A percentile compares a stretch with the other conserved stretches of the same genome.
Evolutionary conservation across 2,329 filamentous ascomycete species (phyloP).

Genomic region (Trichoderma semiorbis): DNA sequence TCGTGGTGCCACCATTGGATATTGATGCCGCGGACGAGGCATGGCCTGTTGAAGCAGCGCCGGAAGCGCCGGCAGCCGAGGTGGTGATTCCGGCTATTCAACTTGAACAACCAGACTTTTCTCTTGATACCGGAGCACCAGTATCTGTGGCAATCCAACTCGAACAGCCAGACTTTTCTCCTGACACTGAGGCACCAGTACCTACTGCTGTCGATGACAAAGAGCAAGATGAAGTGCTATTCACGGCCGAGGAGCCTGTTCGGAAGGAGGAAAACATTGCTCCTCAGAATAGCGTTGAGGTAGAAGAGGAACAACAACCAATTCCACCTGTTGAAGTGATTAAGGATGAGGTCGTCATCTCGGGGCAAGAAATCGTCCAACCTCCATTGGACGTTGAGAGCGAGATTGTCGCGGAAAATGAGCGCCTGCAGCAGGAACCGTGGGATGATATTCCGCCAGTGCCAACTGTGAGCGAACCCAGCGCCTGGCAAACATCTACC

Average conservation of each 20-base stretch:
- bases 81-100: neutral
- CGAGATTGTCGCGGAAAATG: neutral
- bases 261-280: slow-evolving; percentile 48
- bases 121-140: neutral
- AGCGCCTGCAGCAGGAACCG: neutral
- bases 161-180: neutral
- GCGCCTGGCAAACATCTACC: no score
- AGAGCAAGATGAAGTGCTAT: slow-evolving; percentile 28
- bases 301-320: neutral
- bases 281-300: slow-evolving; percentile 19
- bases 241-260: slow-evolving; percentile 51
- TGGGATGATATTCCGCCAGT: neutral
- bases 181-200: neutral
- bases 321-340: neutral
- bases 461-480: neutral
- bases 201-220: neutral
- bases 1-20: neutral
- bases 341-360: neutral
- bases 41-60: neutral
- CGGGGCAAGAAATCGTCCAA: neutral
- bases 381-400: neutral
- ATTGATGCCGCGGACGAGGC: neutral
- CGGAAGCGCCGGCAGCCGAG: neutral
- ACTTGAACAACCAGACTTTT: slow-evolving; percentile 5
- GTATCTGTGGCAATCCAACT: neutral